phyloP scores from a whole-genome alignment of 192 early-diverging fungal genomes.

The Tieghemiomyces parasiticus region DNA sequence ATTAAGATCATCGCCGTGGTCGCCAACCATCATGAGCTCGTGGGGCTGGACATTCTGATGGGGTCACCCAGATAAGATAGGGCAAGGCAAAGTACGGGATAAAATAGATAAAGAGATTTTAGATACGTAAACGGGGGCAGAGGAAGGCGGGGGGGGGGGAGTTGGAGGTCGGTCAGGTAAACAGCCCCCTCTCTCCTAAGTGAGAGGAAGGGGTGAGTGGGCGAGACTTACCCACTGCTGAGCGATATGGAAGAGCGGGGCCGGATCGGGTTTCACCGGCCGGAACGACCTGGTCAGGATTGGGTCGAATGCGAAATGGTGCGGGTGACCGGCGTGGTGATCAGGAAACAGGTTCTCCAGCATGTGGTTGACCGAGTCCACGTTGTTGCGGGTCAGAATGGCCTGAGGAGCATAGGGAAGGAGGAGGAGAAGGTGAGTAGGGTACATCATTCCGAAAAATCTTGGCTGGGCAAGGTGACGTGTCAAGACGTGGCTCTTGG shows the following conservation, averaged over 20 bases:
- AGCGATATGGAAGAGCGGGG: conserved; percentile 23
- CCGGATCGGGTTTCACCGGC: conserved; percentile 30
- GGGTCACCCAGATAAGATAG: too few relatives aligned
- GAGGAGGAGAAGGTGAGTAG: not conserved
- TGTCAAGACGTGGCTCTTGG: too few relatives aligned
- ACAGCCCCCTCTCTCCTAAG: too few relatives aligned
- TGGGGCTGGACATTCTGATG: conserved; percentile 26
- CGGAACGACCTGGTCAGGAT: conserved; percentile 27
- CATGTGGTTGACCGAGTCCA: conserved; percentile 24
- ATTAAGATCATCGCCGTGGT: conserved; percentile 31
- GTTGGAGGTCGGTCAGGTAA: too few relatives aligned
- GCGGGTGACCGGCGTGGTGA: conserved; percentile 16
- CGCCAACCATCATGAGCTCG: conserved; percentile 34
- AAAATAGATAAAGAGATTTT: too few relatives aligned
- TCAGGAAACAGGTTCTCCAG: conserved; percentile 20
- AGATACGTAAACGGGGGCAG: too few relatives aligned
- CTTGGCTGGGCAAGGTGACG: too few relatives aligned
- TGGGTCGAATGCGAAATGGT: conserved; percentile 26
- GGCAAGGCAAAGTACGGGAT: too few relatives aligned
- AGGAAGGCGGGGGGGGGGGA: too few relatives aligned
- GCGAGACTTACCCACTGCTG: conserved; percentile 14
- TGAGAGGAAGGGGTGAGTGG: too few relatives aligned
- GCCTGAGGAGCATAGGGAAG: conserved; percentile 13
- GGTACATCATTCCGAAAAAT: too few relatives aligned
- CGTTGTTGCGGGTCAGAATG: conserved; percentile 32